These are phyloP conservation scores for Enterospora canceri DNA, from an alignment of 371 early-diverging fungal species.

Conservation along the genomic window DNA sequence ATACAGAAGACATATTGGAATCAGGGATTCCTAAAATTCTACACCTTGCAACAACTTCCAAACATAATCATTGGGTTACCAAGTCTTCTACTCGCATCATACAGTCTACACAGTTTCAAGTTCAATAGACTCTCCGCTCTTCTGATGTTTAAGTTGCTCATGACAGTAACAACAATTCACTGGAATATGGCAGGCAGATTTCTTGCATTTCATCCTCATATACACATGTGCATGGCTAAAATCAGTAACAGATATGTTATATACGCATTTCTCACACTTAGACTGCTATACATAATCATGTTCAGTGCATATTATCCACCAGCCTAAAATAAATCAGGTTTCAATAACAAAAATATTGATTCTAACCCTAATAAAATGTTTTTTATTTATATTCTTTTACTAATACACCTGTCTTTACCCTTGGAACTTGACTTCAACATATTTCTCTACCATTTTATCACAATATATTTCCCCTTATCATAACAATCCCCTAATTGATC, in stretches of 20 bases:
- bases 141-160: slow-evolving; percentile 41
- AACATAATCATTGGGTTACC: slow-evolving; percentile 52
- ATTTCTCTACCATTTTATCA: too few species aligned
- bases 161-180: slow-evolving; percentile 51
- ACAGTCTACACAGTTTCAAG: not conserved
- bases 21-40: slow-evolving; percentile 55
- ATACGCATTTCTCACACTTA: slow-evolving; percentile 16
- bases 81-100: not conserved
- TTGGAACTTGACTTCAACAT: too few species aligned
- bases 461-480: too few species aligned
- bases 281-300: slow-evolving; percentile 25
- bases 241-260: slow-evolving; percentile 23
- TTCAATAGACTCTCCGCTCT: slow-evolving; percentile 17
- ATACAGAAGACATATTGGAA: slow-evolving; percentile 55
- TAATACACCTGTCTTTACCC: too few species aligned
- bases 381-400: too few species aligned
- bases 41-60: slow-evolving; percentile 45
- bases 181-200: slow-evolving; percentile 55
- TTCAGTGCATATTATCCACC: slow-evolving; percentile 19
- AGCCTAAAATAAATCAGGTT: slow-evolving; percentile 14
- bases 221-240: slow-evolving; percentile 43
- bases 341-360: too few species aligned
- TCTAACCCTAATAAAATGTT: too few species aligned
- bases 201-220: slow-evolving; percentile 53
- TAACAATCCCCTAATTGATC: too few species aligned